phyloP scores from a whole-genome alignment of 1,284 basidiomycete genomes.

The Wolfiporia cocos region DNA sequence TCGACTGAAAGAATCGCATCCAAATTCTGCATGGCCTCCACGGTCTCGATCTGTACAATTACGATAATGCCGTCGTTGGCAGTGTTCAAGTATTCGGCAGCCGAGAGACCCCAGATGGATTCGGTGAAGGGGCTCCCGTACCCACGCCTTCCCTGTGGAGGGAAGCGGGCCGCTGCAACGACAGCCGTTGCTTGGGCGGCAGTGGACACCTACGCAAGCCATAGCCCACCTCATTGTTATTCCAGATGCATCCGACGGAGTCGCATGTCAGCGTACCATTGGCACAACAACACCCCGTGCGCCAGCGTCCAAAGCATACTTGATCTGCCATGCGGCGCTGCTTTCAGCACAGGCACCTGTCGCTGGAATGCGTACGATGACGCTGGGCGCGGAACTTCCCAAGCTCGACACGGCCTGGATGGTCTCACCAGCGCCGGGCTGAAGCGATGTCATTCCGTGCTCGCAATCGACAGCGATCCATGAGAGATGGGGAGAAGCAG shows the following conservation, averaged over 20 bases:
- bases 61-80: slow-evolving; percentile 56
- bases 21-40: slow-evolving; percentile 52
- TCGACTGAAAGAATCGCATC: slow-evolving; percentile 57
- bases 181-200: slow-evolving; percentile 51
- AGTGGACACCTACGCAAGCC: slow-evolving; percentile 44
- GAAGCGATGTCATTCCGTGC: slow-evolving; percentile 50
- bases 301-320: slow-evolving; percentile 59
- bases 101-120: slow-evolving; percentile 43
- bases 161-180: slow-evolving; percentile 49
- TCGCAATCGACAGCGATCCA: slow-evolving; percentile 65
- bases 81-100: slow-evolving; percentile 43
- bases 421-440: slow-evolving; percentile 49
- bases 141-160: slow-evolving; percentile 50
- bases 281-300: slow-evolving; percentile 59
- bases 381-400: slow-evolving; percentile 36
- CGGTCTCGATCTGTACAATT: slow-evolving; percentile 65
- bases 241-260: background rate
- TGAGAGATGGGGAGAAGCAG: slow-evolving; percentile 47
- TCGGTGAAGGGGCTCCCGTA: slow-evolving; percentile 60
- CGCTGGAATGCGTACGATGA: slow-evolving; percentile 55
- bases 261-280: slow-evolving; percentile 44
- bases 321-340: slow-evolving; percentile 60
- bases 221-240: background rate
- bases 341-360: slow-evolving; percentile 42
- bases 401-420: slow-evolving; percentile 45